phyloP scores from a whole-genome alignment of 192 early-diverging fungal species.

The Funneliformis geosporum region DNA sequence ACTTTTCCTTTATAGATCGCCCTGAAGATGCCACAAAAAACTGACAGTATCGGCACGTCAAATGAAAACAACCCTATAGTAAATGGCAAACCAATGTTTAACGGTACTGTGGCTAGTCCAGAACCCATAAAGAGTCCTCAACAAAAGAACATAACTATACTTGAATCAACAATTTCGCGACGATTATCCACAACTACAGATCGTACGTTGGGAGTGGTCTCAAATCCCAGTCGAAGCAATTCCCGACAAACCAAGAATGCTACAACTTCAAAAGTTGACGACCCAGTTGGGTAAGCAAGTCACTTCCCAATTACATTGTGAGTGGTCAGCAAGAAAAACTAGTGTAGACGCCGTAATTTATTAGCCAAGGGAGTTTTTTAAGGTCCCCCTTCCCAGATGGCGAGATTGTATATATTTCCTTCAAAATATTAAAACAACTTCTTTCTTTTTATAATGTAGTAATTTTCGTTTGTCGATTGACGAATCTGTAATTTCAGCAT shows the following conservation, averaged over 20 bases:
- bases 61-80: neutral
- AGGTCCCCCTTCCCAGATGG: neutral
- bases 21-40: neutral
- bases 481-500: conserved; percentile 26
- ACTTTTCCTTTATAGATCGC: neutral
- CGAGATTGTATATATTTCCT: neutral
- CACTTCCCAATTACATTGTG: conserved; percentile 33
- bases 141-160: neutral
- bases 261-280: conserved; percentile 2
- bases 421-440: neutral
- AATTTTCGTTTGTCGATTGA: conserved; percentile 26
- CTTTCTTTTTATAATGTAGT: neutral
- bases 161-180: neutral
- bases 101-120: neutral
- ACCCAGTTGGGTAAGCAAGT: conserved; percentile 34
- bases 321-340: conserved; percentile 6
- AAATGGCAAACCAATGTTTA: neutral
- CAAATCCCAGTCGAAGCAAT: neutral
- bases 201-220: neutral
- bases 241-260: neutral
- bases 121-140: neutral
- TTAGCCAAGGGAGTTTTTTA: neutral
- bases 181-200: neutral
- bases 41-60: neutral
- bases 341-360: neutral